Evolutionary conservation across 2,329 filamentous ascomycete species (phyloP), one percentile per base, ranked within the genome.

Genomic region (Diaporthe batatas): DNA sequence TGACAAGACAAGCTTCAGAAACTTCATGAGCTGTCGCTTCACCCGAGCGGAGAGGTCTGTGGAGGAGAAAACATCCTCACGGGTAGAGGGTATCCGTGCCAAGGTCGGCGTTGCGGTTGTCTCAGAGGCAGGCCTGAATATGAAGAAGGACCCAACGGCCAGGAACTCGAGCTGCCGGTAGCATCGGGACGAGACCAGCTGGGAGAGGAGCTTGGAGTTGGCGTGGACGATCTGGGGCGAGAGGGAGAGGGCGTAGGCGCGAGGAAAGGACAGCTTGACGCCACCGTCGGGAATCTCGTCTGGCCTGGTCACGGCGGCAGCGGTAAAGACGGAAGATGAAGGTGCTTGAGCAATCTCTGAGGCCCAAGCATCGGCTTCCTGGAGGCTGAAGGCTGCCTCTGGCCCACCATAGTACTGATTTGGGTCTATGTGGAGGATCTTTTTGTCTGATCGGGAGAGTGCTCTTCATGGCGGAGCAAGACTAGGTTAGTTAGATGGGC

Each of bases 91-190:
- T 67, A 98, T 93, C 72, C 93, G 92, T 68, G 88, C 85, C 47
- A 98, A 84, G 11, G 77, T 77, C 16, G 82, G 78, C 53, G 77
- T 78, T 49, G 79, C 64, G 21, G 78, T 76, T 18, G 76, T 44
- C 34, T 79, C 79, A 6, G 75, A 47, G 23, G 79, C 36, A 0
- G 82, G 79, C 73, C 88, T 85, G 79, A 91, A 92, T 71, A 98
- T 90, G 88, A 93, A 98, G 90, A 96, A 98, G 72, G 93, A 96
- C 34, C 96, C 96, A 34, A 98, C 94, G 36, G 96, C 94, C 75
- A 96, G 90, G 77, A 98, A 98, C 80, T 98, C 96, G 59, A 99
- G 89, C 83, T 98, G 95, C 29, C 92, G 90, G 79, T 96, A 96
- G 16, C 95, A 93, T 77, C 92, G 93, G 8, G 96, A 98, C 2